Base-by-base conservation (phyloP, 2,329 filamentous ascomycete species). In the Microdochium nivale region DNA sequence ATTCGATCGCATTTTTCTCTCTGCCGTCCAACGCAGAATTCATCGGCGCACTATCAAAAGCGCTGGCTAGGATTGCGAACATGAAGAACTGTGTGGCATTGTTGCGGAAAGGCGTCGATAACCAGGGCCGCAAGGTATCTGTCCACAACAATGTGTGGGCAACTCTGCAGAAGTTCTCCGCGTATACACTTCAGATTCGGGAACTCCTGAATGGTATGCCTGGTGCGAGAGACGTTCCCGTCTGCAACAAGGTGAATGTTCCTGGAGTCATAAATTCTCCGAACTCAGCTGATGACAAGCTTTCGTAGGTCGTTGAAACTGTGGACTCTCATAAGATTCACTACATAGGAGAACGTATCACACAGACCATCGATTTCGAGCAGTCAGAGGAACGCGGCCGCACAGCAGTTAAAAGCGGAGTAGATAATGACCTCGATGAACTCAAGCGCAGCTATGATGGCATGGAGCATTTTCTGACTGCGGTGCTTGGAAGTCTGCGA, bases 381-480 rank as follows among this genome's bases (percentile, higher is more conserved):
- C 78, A 82, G 53, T 92, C 89, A 0, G 81, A 82, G 52, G 77
- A 84, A 48, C 81, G 86, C 56, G 80, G 81, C 52, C 83, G 87
- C 24, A 88, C 86, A 1, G 83, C 89, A 2, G 84, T 99, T 13
- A 81, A 80, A 49, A 68, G 78, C 21, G 88, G 89, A 0, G 70
- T 96, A 14, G 86, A 94, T 61, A 67, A 75, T 25, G 78, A 86
- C 43, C 78, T 99, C 0, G 94, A 99, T 62, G 74, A 80, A 23
- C 75, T 92, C 58, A 95, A 91, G 65, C 77, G 81, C 54, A 81
- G 75, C 2, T 95, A 95, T 56, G 83, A 88, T 57, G 88, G 87
- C 0, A 80, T 97, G 60, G 85, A 87, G 51, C 76, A 78, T 53
- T 76, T 96, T 13, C 76, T 99, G 14, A 83, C 80, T 2, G 69